Evolutionary conservation across 352 stramenopile species (phyloP).

Genomic region (Phytophthora fragariaefolia): DNA sequence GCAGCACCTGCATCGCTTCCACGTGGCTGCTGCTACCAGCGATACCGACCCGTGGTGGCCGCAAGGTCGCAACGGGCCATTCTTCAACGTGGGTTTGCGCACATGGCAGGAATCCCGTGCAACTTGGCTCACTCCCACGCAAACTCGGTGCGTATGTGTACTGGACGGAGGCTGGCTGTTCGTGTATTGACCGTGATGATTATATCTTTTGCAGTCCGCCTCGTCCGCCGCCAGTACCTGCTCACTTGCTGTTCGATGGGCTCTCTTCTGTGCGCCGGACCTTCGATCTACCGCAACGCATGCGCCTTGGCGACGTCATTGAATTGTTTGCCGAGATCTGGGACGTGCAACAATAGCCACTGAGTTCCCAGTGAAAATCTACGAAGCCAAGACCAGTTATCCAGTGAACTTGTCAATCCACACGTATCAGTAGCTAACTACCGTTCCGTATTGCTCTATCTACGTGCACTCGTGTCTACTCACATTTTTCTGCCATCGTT

Average conservation of each 20-base stretch:
- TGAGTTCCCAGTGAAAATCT: slow-evolving; percentile 26
- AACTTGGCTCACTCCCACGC: slow-evolving; percentile 76
- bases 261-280: slow-evolving; percentile 87
- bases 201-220: slow-evolving; percentile 57
- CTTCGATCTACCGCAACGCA: slow-evolving; percentile 87
- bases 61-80: slow-evolving; percentile 87
- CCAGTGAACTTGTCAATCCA: slow-evolving; percentile 41
- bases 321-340: slow-evolving; percentile 90
- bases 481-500: slow-evolving; percentile 15
- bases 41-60: slow-evolving; percentile 87
- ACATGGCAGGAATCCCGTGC: slow-evolving; percentile 78
- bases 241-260: slow-evolving; percentile 82
- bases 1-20: slow-evolving; percentile 85
- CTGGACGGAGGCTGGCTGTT: neutral
- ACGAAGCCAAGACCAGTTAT: slow-evolving; percentile 26
- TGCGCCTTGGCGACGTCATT: slow-evolving; percentile 85
- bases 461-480: slow-evolving; percentile 8
- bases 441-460: neutral
- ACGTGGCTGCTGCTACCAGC: slow-evolving; percentile 73
- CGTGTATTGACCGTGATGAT: slow-evolving; percentile 14
- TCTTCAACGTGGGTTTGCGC: slow-evolving; percentile 81
- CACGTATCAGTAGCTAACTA: slow-evolving; percentile 44
- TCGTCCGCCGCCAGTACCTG: slow-evolving; percentile 67
- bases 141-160: slow-evolving; percentile 55
- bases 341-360: slow-evolving; percentile 82